These are phyloP conservation scores for Sporothrix humicola DNA, from an alignment of 2,329 filamentous ascomycete genomes.

Conservation along the genomic window DNA sequence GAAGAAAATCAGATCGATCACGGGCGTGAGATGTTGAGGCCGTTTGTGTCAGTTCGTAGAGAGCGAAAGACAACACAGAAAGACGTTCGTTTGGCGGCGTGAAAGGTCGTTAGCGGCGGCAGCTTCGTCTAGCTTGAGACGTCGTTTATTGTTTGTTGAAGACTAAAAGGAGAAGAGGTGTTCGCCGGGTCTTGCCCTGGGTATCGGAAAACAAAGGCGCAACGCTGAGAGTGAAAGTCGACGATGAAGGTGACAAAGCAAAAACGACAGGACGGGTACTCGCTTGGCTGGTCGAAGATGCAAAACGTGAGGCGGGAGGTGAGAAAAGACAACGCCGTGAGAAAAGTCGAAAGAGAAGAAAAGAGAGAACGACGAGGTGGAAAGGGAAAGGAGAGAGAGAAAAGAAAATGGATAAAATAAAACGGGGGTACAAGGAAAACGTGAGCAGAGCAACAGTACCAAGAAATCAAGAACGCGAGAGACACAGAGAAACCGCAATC, in stretches of 20 bases:
- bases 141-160: background rate
- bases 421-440: slow-evolving; percentile 16
- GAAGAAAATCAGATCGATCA: background rate
- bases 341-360: background rate
- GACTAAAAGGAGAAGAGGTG: background rate
- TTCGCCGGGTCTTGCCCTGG: slow-evolving; percentile 19
- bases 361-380: background rate
- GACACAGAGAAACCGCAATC: slow-evolving; percentile 29
- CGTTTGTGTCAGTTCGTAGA: background rate
- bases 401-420: slow-evolving; percentile 6
- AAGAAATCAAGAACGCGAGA: slow-evolving; percentile 23
- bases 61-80: background rate
- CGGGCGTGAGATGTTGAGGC: background rate
- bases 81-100: slow-evolving; percentile 17
- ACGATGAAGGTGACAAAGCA: background rate
- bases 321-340: slow-evolving; percentile 11
- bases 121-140: slow-evolving; percentile 17
- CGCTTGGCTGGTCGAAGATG: background rate
- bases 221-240: slow-evolving; percentile 13
- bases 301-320: background rate
- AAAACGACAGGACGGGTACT: slow-evolving; percentile 10
- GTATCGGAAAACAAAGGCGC: slow-evolving; percentile 18
- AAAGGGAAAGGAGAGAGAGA: slow-evolving; percentile 10
- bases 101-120: slow-evolving; percentile 23
- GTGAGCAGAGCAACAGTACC: slow-evolving; percentile 17